Conservation (phyloP, 2,329 filamentous ascomycete genomes). For the Didymella exigua region DNA sequence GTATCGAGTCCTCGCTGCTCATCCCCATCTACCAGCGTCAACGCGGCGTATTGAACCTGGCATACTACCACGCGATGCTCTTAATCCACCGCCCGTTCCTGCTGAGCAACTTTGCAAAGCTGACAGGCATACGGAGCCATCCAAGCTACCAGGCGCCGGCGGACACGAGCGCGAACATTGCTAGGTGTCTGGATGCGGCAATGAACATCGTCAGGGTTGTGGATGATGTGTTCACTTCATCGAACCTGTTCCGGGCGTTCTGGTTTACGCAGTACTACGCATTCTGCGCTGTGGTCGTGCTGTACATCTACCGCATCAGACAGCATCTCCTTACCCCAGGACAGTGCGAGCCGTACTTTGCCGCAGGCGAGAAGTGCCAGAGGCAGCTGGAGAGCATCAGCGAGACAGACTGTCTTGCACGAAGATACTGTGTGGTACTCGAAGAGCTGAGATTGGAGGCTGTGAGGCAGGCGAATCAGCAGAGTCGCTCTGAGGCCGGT, state of each 20-base stretch:
- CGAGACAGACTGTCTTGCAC: conserved; percentile 42
- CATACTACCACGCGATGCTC: conserved; percentile 62
- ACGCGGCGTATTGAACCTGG: conserved; percentile 60
- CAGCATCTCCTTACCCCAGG: conserved; percentile 53
- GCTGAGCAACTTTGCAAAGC: conserved; percentile 50
- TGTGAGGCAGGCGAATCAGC: conserved; percentile 32
- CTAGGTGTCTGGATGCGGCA: conserved; percentile 57
- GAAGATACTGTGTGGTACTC: conserved; percentile 59
- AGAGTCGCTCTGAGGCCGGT: not conserved
- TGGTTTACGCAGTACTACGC: conserved; percentile 62
- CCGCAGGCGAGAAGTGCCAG: conserved; percentile 52
- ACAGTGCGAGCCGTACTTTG: conserved; percentile 56
- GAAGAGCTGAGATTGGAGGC: conserved; percentile 57
- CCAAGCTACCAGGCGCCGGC: conserved; percentile 18
- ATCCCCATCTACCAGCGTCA: conserved; percentile 60
- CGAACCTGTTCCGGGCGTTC: conserved; percentile 54
- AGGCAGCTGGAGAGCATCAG: conserved; percentile 38
- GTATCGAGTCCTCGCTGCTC: conserved; percentile 51
- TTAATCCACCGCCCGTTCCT: conserved; percentile 62
- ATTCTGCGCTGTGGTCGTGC: conserved; percentile 60
- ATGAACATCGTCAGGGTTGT: conserved; percentile 54
- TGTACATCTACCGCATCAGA: conserved; percentile 62
- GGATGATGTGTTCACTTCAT: conserved; percentile 49
- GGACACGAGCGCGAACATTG: conserved; percentile 44
- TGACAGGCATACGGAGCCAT: conserved; percentile 40